Base-by-base conservation (phyloP, 805 yeast species). In the Sporopachydermia lactativora region DNA sequence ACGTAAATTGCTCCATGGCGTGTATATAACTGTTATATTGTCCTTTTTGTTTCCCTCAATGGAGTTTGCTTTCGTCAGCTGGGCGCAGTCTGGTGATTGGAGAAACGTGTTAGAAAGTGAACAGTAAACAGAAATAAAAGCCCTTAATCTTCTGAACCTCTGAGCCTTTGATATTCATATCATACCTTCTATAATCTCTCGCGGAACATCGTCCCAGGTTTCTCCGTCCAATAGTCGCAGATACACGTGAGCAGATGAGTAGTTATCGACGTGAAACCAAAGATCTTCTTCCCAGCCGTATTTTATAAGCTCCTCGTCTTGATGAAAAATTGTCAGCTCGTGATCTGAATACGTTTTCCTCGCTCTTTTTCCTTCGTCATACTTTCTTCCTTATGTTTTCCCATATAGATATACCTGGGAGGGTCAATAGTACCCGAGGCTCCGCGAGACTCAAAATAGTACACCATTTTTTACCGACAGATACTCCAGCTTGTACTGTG, bases 231-330 rank as follows among this genome's bases (percentile, higher is more conserved):
- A 60, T 15, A 77, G 56, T 42, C 83, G 69, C 18, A 81, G 59
- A 50, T 83, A 83, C 5, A 83, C 68, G 53, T 83, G 94, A 0
- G 88, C 92, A 36, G 85, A 76, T 3, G 85, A 77, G 38, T 74
- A 63, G 47, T 77, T 78, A 48, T 80, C 88, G 4, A 79, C 85
- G 55, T 81, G 94, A 52, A 83, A 82, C 89, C 94, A 82, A 3
- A 80, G 60, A 53, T 81, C 77, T 43, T 70, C 71, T 17, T 74
- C 75, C 45, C 71, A 68, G 1, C 88, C 82, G 49, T 73, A 69
- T 52, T 73, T 75, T 42, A 82, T 71, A 40, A 76, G 54, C 17
- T 61, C 57, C 48, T 73, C 80, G 48, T 75, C 65, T 58, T n/a
- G n/a, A 40, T 35, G 11, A 15, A 37, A 28, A 3, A 18, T 17